Evolutionary conservation across 768 basidiomycete species (phyloP), one percentile per base, ranked within the genome.

Genomic region (Ramaria sp.): DNA sequence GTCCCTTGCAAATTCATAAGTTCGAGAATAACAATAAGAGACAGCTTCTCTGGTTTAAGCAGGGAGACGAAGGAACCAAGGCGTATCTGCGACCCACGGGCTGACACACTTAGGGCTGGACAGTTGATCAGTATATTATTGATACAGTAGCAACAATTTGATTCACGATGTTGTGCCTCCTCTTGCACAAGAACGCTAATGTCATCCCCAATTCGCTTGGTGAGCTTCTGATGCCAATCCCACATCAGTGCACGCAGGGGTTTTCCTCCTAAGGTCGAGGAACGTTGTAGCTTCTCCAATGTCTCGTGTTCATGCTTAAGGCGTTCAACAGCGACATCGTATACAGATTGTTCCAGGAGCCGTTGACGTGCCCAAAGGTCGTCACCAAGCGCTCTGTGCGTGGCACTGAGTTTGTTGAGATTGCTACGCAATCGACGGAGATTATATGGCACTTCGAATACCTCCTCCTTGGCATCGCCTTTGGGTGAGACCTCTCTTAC

Each of bases 1-100:
- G 79, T 74, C 6, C 88, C 85, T 33, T 84, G 80, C 11, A 92
- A 68, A 5, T 88, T 80, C 85, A 97, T 87, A 42, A 91, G 68
- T 67, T 96, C 93, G 38, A 93, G 76, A 63, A 97, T 91, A 10
- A 89, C 88, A 64, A 98, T 82, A 17, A 95, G 73, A 0, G 91
- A 92, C 7, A 97, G 77, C 59, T 84, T 87, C 53, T 89, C 82
- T 0, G 88, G 75, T 17, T 81, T 78, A 24, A 97, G 75, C 1
- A 94, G 79, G 4, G 76, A 72, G 17, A 96, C 73, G 72, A 91
- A 94, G 7, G 89, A 87, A 3, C 76, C 73, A 22, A 93, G 66
- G 0, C 67, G 70, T 13, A 43, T 43, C 46, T 59, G 54, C 46
- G 3, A 7, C 9, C 22, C 34, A 5, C 49, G 39, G 5, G 37